These are phyloP conservation scores for Sphagnum fallax DNA, from an alignment of 228 moss, liverwort and hornwort genomes.

Conservation along the genomic window DNA sequence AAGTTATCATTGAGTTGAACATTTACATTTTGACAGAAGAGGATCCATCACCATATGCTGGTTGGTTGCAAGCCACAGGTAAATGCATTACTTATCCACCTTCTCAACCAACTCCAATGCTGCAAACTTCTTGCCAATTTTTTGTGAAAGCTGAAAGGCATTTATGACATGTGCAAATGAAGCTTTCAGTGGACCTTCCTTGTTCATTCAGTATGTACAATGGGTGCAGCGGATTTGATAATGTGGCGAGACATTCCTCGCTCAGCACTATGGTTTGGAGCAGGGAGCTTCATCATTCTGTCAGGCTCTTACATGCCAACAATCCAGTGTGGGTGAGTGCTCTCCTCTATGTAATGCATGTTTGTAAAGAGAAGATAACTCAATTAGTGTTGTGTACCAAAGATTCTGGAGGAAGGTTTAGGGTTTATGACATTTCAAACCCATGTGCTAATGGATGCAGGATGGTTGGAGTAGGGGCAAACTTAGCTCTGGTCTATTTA, in stretches of 20 bases:
- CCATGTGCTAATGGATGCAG: constrained; percentile 6
- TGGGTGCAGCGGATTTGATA: constrained; percentile 66
- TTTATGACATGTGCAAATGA: neutral
- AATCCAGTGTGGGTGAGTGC: constrained; percentile 71
- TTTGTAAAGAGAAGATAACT: too few species aligned
- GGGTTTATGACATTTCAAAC: neutral
- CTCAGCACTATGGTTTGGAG: constrained; percentile 83
- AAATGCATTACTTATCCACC: too few species aligned
- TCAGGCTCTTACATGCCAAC: constrained; percentile 78
- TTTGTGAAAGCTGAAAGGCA: too few species aligned
- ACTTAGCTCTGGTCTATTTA: constrained; percentile 73
- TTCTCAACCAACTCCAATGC: too few species aligned
- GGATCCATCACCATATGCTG: neutral
- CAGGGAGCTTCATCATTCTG: constrained; percentile 80
- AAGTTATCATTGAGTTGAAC: too few species aligned
- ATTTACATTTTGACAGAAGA: neutral
- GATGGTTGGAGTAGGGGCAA: constrained; percentile 61
- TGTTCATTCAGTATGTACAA: neutral
- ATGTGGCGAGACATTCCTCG: constrained; percentile 94
- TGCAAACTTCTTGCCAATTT: too few species aligned
- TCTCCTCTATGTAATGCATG: too few species aligned
- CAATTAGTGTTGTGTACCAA: neutral
- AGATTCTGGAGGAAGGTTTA: neutral
- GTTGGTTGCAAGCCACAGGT: too few species aligned
- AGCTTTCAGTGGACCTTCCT: neutral